Conservation (phyloP, 2,329 filamentous ascomycete genomes). For the Zymoseptoria pseudotritici region DNA sequence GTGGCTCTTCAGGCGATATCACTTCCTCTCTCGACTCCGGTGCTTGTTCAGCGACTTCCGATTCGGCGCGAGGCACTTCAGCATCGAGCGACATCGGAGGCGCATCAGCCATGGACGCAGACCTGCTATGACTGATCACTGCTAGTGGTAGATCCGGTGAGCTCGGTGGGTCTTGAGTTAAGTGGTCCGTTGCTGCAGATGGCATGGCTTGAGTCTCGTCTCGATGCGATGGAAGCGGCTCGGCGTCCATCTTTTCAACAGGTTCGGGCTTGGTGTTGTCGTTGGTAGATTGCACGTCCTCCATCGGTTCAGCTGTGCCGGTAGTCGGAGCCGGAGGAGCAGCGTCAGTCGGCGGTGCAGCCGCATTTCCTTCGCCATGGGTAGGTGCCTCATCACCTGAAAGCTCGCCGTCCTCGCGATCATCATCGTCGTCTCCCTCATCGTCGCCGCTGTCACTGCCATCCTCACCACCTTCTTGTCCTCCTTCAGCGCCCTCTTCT, state of each 20-base stretch:
- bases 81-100: slow-evolving; percentile 7
- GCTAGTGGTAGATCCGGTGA: slow-evolving; percentile 38
- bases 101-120: slow-evolving; percentile 25
- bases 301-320: neutral
- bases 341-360: neutral
- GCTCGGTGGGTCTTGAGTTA: slow-evolving; percentile 30
- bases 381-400: slow-evolving; percentile 25
- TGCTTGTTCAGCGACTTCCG: neutral
- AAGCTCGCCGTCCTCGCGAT: slow-evolving; percentile 31
- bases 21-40: neutral
- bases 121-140: slow-evolving; percentile 32
- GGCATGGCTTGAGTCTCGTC: slow-evolving; percentile 7
- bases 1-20: neutral
- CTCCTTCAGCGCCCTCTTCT: slow-evolving; percentile 35
- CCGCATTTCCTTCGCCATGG: slow-evolving; percentile 9
- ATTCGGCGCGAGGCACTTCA: neutral
- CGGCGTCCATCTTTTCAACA: slow-evolving; percentile 1
- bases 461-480: slow-evolving; percentile 38
- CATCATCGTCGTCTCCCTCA: slow-evolving; percentile 44
- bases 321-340: neutral
- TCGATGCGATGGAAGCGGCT: slow-evolving; percentile 7
- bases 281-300: neutral
- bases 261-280: neutral
- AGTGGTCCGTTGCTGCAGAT: slow-evolving; percentile 1
- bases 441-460: slow-evolving; percentile 44